A percentile compares a stretch with the other conserved stretches of the same genome.
These are phyloP conservation scores for Fusarium continuum DNA, from an alignment of 2,329 filamentous ascomycete species.

Conservation along the genomic window DNA sequence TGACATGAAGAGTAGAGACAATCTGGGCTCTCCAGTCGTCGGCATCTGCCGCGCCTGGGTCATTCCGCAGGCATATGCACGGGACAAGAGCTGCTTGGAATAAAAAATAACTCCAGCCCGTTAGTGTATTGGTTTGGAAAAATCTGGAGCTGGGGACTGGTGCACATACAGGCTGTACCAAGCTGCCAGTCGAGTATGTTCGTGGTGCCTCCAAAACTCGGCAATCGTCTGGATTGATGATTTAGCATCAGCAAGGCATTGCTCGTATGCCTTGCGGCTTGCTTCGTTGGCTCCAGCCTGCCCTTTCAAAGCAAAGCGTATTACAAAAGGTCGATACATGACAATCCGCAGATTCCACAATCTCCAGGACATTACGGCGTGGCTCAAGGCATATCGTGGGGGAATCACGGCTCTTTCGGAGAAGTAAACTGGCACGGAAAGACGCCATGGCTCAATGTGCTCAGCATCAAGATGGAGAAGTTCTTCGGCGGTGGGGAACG, in stretches of 20 bases:
- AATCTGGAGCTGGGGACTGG: neutral
- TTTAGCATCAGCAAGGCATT: constrained; percentile 54
- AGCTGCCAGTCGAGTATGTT: constrained; percentile 52
- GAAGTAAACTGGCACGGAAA: constrained; percentile 50
- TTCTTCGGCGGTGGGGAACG: constrained; percentile 53
- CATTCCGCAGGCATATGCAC: constrained; percentile 56
- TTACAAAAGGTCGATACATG: constrained; percentile 58
- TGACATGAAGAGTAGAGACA: constrained; percentile 48
- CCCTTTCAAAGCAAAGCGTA: constrained; percentile 47
- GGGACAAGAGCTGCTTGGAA: constrained; percentile 61
- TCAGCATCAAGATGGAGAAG: constrained; percentile 53
- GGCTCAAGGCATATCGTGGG: constrained; percentile 50
- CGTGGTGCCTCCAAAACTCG: constrained; percentile 49
- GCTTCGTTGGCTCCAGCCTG: constrained; percentile 29
- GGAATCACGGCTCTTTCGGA: constrained; percentile 46
- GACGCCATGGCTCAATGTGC: constrained; percentile 51
- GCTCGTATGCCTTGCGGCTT: constrained; percentile 35
- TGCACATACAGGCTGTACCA: constrained; percentile 53
- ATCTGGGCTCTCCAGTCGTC: constrained; percentile 55
- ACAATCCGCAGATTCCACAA: constrained; percentile 57
- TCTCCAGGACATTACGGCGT: constrained; percentile 56
- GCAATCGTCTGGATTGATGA: constrained; percentile 52
- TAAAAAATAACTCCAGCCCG: constrained; percentile 53
- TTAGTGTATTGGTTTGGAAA: neutral
- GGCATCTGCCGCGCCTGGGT: constrained; percentile 49